A percentile compares a stretch with the other conserved stretches of the same genome.
Evolutionary conservation across 2,329 filamentous ascomycete genomes (phyloP).

Genomic region (Fusarium longipes): DNA sequence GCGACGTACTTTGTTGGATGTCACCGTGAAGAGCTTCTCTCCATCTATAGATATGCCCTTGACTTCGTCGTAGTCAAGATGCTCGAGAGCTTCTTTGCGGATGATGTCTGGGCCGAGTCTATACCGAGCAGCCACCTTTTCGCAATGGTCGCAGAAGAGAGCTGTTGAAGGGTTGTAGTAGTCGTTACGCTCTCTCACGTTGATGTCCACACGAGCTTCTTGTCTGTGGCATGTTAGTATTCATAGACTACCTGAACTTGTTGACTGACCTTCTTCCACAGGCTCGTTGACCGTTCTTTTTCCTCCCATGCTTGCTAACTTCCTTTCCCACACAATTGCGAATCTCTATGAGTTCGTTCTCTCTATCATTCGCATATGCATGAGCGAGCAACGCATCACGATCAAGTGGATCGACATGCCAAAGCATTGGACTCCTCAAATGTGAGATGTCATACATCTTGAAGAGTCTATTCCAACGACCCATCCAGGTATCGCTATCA

Average conservation of each 20-base stretch:
- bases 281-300: slow-evolving; percentile 59
- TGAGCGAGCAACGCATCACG: slow-evolving; percentile 78
- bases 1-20: slow-evolving; percentile 63
- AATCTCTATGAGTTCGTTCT: slow-evolving; percentile 75
- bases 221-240: slow-evolving; percentile 46
- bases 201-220: slow-evolving; percentile 64
- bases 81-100: slow-evolving; percentile 67
- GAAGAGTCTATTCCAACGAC: slow-evolving; percentile 77
- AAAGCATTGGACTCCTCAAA: slow-evolving; percentile 83
- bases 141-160: slow-evolving; percentile 72
- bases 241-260: accelerated
- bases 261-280: slow-evolving; percentile 58
- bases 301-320: slow-evolving; percentile 82
- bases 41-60: slow-evolving; percentile 57
- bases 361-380: slow-evolving; percentile 69
- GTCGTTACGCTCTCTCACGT: slow-evolving; percentile 75
- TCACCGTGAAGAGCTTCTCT: slow-evolving; percentile 72
- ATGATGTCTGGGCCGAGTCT: slow-evolving; percentile 61
- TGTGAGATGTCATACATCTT: slow-evolving; percentile 75
- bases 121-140: slow-evolving; percentile 68
- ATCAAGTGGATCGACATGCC: slow-evolving; percentile 81
- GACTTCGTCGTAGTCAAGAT: slow-evolving; percentile 69
- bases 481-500: slow-evolving; percentile 72
- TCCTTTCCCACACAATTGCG: slow-evolving; percentile 81
- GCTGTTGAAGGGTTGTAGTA: slow-evolving; percentile 73